Base-by-base conservation (phyloP, 2,329 filamentous ascomycete species). In the Alternaria viburni region DNA sequence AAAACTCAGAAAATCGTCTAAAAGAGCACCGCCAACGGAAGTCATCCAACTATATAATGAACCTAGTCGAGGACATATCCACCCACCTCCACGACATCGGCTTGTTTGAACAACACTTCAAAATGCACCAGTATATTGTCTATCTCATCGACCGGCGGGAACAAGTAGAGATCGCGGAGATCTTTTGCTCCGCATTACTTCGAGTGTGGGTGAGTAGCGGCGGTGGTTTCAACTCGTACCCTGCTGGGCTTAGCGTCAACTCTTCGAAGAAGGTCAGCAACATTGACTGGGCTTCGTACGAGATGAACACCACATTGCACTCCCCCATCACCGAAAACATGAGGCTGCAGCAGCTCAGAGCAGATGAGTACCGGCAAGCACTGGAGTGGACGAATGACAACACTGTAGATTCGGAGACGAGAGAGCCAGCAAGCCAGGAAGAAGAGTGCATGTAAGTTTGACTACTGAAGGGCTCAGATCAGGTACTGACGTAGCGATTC, bases 11-110 rank as follows among this genome's bases (percentile, higher is more conserved):
- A 7, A 19, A n/a, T 1, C 61, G 74, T 0, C 57, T 78, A 0
- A 57, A 62, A 5, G 69, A 76, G 41, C 75, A 78, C 47, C 70
- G 74, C 2, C 25, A 59, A 1, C 72, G 63, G 8, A 54, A 62
- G 5, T 72, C 69, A 0, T 76, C 71, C 4, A 77, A 77, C 44
- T 72, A 73, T 19, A 46, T 76, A 11, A 77, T 77, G 74, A 77
- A 77, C 13, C 70, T 78, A 0, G 65, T 74, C 0, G 72, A 76
- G 50, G 74, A 78, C 23, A 67, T 72, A 1, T 77, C 70, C 28
- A 65, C 64, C 0, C 49, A 73, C 32, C 61, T 75, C 2, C 49
- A 70, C 26, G 30, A 52, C 0, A 45, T 46, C 0, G 45, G 59
- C 0, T 21, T 44, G 0, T 66, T 77, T 1, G 6, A 21, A 4